A percentile compares a stretch with the other conserved stretches of the same genome.
Conservation (phyloP, 148 eudicot species). For the Chenopodium berlandieri region DNA sequence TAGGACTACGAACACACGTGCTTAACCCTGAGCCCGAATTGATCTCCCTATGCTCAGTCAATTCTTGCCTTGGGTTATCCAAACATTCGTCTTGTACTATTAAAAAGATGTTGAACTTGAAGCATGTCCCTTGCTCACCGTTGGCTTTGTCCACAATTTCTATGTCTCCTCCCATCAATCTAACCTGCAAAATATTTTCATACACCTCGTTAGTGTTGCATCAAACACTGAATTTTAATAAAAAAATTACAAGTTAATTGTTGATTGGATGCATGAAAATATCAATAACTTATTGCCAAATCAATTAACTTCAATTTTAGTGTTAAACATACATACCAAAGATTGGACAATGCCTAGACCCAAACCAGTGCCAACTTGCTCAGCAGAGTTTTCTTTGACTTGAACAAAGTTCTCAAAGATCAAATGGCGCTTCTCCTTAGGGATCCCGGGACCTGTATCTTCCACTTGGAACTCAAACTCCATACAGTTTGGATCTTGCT, state of each 20-base stretch:
- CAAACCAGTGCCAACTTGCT: slow-evolving; percentile 75
- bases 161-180: slow-evolving; percentile 90
- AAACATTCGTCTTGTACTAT: slow-evolving; percentile 15
- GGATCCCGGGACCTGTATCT: slow-evolving; percentile 83
- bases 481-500: slow-evolving; percentile 44
- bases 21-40: slow-evolving; percentile 21
- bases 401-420: slow-evolving; percentile 88
- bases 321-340: slow-evolving; percentile 39
- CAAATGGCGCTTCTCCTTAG: slow-evolving; percentile 56
- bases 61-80: slow-evolving; percentile 12
- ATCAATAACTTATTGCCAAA: too few species aligned
- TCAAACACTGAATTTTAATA: background rate
- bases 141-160: slow-evolving; percentile 55
- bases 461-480: slow-evolving; percentile 78
- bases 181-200: slow-evolving; percentile 44
- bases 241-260: background rate
- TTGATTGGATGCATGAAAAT: background rate
- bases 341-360: slow-evolving; percentile 89
- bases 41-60: slow-evolving; percentile 11
- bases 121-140: slow-evolving; percentile 63
- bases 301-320: background rate
- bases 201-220: background rate
- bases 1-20: slow-evolving; percentile 34
- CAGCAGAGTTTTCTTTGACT: slow-evolving; percentile 51
- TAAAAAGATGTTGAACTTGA: slow-evolving; percentile 64